Conservation (phyloP, 2,329 filamentous ascomycete species). For the Biscogniauxia sp. region DNA sequence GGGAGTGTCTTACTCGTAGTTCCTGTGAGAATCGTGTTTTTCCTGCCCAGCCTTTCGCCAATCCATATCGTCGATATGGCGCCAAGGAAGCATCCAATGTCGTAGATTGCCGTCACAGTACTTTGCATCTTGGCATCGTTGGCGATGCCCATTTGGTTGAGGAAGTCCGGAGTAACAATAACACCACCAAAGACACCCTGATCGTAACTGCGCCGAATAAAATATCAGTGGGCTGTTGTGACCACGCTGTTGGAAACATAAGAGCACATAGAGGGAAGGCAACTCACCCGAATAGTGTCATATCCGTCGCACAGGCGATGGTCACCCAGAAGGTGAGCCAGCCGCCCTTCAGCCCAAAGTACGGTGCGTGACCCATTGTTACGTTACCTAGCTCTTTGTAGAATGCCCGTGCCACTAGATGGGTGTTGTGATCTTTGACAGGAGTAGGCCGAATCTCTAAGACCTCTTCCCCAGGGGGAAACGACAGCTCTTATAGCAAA, state of each 20-base stretch:
- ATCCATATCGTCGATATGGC: constrained; percentile 33
- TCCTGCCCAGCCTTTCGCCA: constrained; percentile 35
- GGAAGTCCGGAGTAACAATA: constrained; percentile 1
- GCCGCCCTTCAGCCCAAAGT: constrained; percentile 22
- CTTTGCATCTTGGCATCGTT: constrained; percentile 8
- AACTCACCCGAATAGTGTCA: constrained; percentile 28
- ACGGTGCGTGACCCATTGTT: constrained; percentile 7
- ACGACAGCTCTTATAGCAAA: background rate
- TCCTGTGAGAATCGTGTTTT: constrained; percentile 33
- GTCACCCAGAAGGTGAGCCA: constrained; percentile 27
- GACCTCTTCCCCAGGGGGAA: background rate
- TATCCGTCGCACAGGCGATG: constrained; percentile 25
- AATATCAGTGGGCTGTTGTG: background rate
- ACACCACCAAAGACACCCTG: constrained; percentile 55
- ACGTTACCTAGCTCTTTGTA: background rate
- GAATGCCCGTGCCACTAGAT: background rate
- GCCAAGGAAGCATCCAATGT: constrained; percentile 60
- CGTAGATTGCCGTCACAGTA: constrained; percentile 53
- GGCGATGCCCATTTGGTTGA: constrained; percentile 29
- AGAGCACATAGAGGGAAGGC: background rate
- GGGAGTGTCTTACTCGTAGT: constrained; percentile 14
- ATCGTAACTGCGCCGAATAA: constrained; percentile 32
- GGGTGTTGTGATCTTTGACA: background rate
- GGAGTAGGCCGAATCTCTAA: background rate
- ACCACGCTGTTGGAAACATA: background rate